Percentiles rank a stretch among this genome's conserved stretches.
phyloP scores from a whole-genome alignment of 1,284 basidiomycete species.

The Neonothopanus nambi region DNA sequence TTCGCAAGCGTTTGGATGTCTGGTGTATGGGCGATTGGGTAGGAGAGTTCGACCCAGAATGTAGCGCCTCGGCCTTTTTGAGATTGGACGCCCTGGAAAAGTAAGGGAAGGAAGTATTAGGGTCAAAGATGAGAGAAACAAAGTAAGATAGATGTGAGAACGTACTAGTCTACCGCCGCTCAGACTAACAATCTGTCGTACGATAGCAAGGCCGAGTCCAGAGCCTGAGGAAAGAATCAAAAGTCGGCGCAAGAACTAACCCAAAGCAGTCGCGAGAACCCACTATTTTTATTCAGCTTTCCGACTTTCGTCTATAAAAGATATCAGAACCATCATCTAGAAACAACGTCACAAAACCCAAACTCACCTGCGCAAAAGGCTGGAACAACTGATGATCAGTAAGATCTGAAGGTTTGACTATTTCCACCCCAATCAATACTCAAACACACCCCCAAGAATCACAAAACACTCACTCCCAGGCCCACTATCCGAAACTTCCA shows the following conservation, averaged over 20 bases:
- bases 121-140: neutral
- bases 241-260: neutral
- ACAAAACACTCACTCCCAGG: conserved; percentile 11
- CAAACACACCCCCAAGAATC: conserved; percentile 14
- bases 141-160: neutral
- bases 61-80: conserved; percentile 34
- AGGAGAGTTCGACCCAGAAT: conserved; percentile 48
- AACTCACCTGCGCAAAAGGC: conserved; percentile 27
- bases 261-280: neutral
- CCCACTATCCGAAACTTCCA: conserved; percentile 16
- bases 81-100: conserved; percentile 33
- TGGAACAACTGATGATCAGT: conserved; percentile 39
- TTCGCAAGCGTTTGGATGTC: conserved; percentile 19
- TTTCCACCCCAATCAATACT: conserved; percentile 14
- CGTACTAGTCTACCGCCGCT: conserved; percentile 43
- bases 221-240: conserved; percentile 19
- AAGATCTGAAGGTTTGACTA: conserved; percentile 37
- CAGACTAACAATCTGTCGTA: conserved; percentile 51
- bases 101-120: too few species aligned
- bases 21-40: conserved; percentile 22
- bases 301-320: conserved; percentile 30
- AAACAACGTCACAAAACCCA: neutral
- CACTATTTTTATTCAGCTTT: conserved; percentile 40
- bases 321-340: neutral
- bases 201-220: conserved; percentile 50